These are phyloP conservation scores for Tephrocybe sp. DNA, from an alignment of 768 basidiomycete genomes.

Conservation along the genomic window DNA sequence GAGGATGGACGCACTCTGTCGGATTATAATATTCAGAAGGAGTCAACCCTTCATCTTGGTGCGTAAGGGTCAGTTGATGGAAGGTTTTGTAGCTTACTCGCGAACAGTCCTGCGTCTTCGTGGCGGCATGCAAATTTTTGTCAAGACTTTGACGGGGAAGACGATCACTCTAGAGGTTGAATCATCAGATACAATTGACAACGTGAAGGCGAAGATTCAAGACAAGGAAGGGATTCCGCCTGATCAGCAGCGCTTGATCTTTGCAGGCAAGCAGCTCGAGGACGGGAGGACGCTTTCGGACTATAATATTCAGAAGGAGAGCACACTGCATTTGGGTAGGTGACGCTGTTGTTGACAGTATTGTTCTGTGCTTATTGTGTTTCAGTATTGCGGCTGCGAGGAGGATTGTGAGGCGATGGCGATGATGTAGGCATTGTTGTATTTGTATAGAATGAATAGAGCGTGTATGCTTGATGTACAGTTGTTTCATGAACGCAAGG, in stretches of 20 bases:
- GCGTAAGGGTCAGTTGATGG: no score
- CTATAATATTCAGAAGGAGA: slow-evolving; percentile 24
- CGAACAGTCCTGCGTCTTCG: slow-evolving; percentile 35
- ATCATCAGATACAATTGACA: slow-evolving; percentile 20
- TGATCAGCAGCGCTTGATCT: slow-evolving; percentile 21
- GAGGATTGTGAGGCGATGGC: slow-evolving; percentile 27
- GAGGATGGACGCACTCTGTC: slow-evolving; percentile 23
- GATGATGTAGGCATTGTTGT: slow-evolving; percentile 5
- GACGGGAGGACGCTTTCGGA: slow-evolving; percentile 20
- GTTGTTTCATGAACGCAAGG: slow-evolving; percentile 11
- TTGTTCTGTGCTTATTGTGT: slow-evolving; percentile 13
- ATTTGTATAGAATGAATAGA: slow-evolving; percentile 3
- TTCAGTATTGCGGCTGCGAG: slow-evolving; percentile 42
- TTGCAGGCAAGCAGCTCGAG: slow-evolving; percentile 21
- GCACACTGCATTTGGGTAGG: slow-evolving; percentile 31
- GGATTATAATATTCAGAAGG: slow-evolving; percentile 23
- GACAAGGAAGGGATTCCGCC: slow-evolving; percentile 22
- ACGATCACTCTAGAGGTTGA: slow-evolving; percentile 19
- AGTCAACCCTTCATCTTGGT: slow-evolving; percentile 22
- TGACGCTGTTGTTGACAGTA: slow-evolving; percentile 1
- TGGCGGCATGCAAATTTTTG: slow-evolving; percentile 47
- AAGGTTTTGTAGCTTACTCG: no score
- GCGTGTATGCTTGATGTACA: slow-evolving; percentile 14
- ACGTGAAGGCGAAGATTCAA: slow-evolving; percentile 21
- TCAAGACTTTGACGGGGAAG: slow-evolving; percentile 67